Conservation (phyloP, 768 basidiomycete species). For the Astraeus odoratus region DNA sequence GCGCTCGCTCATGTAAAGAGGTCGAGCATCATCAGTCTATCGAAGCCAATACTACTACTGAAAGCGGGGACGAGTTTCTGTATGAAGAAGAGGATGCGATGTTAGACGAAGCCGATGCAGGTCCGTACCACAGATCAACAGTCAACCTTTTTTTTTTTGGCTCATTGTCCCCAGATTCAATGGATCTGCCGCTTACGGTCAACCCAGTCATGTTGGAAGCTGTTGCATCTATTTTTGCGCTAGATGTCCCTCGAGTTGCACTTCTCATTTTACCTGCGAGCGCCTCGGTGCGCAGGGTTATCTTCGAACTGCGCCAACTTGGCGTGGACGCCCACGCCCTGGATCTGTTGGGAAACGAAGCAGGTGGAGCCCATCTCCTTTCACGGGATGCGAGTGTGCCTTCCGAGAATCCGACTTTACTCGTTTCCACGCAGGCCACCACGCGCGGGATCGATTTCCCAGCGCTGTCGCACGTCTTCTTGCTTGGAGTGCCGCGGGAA, state of each 20-base stretch:
- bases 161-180: slow-evolving; percentile 34
- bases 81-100: slow-evolving; percentile 19
- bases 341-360: slow-evolving; percentile 41
- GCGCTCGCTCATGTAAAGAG: slow-evolving; percentile 26
- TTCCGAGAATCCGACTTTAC: slow-evolving; percentile 50
- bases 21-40: background rate
- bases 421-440: slow-evolving; percentile 64
- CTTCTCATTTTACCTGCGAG: slow-evolving; percentile 62
- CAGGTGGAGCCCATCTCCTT: slow-evolving; percentile 38
- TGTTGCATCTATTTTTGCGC: slow-evolving; percentile 61
- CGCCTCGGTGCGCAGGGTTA: slow-evolving; percentile 52
- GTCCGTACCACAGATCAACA: slow-evolving; percentile 9
- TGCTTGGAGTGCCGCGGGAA: slow-evolving; percentile 54
- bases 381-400: slow-evolving; percentile 23
- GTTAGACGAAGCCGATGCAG: slow-evolving; percentile 14
- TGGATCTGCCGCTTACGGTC: slow-evolving; percentile 43
- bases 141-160: background rate
- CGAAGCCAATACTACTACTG: background rate
- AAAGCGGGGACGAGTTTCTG: slow-evolving; percentile 15
- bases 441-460: slow-evolving; percentile 71
- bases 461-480: slow-evolving; percentile 66
- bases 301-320: slow-evolving; percentile 56
- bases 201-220: slow-evolving; percentile 56
- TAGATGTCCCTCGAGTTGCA: slow-evolving; percentile 63
- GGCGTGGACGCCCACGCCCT: slow-evolving; percentile 63